Conservation (phyloP, 129 eudicot species). For the Flaveria trinervia region DNA sequence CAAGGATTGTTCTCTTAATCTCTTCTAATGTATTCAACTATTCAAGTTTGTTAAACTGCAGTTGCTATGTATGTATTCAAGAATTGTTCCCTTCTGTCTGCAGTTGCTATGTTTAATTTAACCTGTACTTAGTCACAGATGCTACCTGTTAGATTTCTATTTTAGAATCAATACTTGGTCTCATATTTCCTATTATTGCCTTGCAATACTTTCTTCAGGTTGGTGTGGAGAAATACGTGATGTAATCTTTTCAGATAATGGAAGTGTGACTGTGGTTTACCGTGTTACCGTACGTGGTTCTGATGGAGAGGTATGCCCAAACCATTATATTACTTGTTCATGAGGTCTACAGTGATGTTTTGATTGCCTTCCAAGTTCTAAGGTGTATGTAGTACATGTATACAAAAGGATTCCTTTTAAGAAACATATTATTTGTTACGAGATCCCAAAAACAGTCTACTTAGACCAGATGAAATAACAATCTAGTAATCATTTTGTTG, state of each 20-base stretch:
- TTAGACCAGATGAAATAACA: slow-evolving; percentile 2
- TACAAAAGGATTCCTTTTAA: background rate
- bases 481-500: background rate
- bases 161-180: slow-evolving; percentile 1
- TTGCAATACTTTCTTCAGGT: slow-evolving; percentile 45
- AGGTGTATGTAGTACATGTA: background rate
- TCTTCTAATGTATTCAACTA: background rate
- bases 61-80: background rate
- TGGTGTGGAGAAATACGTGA: slow-evolving; percentile 99
- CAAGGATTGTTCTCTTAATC: background rate
- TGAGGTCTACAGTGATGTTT: background rate
- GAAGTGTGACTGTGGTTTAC: slow-evolving; percentile 94
- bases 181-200: background rate
- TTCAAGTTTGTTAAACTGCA: background rate
- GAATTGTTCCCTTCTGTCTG: background rate
- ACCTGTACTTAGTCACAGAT: slow-evolving; percentile 4
- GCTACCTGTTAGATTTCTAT: background rate
- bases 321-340: slow-evolving; percentile 6
- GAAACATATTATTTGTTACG: background rate
- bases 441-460: background rate
- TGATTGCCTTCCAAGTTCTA: background rate
- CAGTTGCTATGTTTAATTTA: slow-evolving; percentile 3
- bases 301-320: slow-evolving; percentile 86
- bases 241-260: slow-evolving; percentile 84
- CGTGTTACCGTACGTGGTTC: slow-evolving; percentile 93